Evolutionary conservation across 208 protist species (phyloP).

Genomic region (Crithidia brevicula): DNA sequence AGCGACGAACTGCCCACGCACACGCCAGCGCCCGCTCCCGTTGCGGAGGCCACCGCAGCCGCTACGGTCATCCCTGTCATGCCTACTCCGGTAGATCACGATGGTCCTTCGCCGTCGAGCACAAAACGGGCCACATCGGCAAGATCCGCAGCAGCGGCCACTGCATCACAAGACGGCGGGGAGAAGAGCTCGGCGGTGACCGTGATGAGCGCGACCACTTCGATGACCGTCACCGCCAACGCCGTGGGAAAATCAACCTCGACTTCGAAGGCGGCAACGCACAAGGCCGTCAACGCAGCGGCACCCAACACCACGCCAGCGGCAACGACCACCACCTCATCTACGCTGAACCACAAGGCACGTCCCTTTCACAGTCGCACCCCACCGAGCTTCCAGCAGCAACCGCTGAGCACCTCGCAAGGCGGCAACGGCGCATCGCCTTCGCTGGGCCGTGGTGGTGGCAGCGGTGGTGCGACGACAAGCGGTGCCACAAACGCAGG

Average conservation of each 20-base stretch:
- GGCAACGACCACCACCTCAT: constrained; percentile 7
- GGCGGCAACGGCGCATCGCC: not conserved
- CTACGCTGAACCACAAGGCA: constrained; percentile 36
- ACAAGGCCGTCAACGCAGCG: not conserved
- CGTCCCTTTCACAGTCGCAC: constrained; percentile 34
- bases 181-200: no score
- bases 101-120: not conserved
- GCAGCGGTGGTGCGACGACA: not conserved
- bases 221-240: not conserved
- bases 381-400: constrained; percentile 13
- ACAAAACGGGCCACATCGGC: no score
- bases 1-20: not conserved
- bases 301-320: not conserved
- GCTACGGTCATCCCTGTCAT: constrained; percentile 8
- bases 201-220: not conserved
- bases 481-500: not conserved
- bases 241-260: no score
- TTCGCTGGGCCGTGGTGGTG: not conserved
- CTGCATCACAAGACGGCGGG: no score
- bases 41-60: not conserved
- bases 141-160: no score
- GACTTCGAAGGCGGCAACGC: not conserved
- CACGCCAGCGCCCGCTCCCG: not conserved
- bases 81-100: constrained; percentile 11
- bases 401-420: not conserved